Percentiles rank a stretch among this genome's conserved stretches.
Evolutionary conservation across 1,284 basidiomycete species (phyloP).

Genomic region (Ceratobasidium sp.): DNA sequence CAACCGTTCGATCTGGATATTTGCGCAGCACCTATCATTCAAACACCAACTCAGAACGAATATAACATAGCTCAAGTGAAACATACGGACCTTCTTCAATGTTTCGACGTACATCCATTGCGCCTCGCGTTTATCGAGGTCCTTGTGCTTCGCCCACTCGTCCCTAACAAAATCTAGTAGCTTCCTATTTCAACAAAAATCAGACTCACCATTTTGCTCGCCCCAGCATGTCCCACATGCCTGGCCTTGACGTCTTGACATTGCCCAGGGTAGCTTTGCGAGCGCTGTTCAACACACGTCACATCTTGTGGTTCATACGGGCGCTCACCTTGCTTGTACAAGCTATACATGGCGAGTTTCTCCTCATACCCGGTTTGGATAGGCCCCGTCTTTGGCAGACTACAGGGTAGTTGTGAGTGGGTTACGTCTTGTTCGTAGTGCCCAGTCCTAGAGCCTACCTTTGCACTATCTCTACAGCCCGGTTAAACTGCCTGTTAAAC

Average conservation of each 20-base stretch:
- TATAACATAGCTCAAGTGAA: background rate
- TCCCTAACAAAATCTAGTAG: conserved; percentile 67
- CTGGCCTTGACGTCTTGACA: conserved; percentile 81
- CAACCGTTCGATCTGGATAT: conserved; percentile 84
- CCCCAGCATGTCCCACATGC: conserved; percentile 91
- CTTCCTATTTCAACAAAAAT: background rate
- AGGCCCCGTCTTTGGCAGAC: conserved; percentile 90
- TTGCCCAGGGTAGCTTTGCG: conserved; percentile 87
- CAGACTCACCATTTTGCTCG: conserved; percentile 87
- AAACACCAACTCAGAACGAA: background rate
- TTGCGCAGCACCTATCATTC: conserved; percentile 75
- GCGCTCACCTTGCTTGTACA: conserved; percentile 87
- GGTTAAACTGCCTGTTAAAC: conserved; percentile 76
- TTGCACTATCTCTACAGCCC: conserved; percentile 95
- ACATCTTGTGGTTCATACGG: conserved; percentile 44
- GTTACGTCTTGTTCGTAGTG: background rate
- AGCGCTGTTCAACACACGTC: conserved; percentile 41
- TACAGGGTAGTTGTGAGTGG: conserved; percentile 45
- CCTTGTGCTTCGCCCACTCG: conserved; percentile 92
- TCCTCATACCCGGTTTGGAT: conserved; percentile 98
- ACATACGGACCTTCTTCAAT: conserved; percentile 73
- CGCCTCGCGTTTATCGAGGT: conserved; percentile 80
- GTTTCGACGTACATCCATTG: conserved; percentile 92
- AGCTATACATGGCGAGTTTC: conserved; percentile 92
- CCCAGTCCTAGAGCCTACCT: conserved; percentile 51